Evolutionary conservation across 306 rosid species (phyloP).

Genomic region (Notholithocarpus densiflorus): DNA sequence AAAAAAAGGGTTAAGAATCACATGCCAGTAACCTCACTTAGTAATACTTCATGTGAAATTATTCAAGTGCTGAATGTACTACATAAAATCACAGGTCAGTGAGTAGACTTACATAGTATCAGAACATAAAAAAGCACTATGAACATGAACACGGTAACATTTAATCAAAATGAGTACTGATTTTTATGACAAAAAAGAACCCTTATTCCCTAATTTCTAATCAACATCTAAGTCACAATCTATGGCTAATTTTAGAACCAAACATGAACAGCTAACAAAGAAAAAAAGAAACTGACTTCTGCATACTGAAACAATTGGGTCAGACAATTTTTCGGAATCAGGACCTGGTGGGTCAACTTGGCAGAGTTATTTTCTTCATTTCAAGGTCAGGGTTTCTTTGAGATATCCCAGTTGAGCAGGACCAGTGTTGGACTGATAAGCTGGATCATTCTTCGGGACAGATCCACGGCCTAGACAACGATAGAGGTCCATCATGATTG

Average conservation of each 20-base stretch:
- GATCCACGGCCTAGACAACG: slow-evolving; percentile 11
- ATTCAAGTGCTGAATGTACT: no score
- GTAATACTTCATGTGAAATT: no score
- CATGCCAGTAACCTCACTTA: no score
- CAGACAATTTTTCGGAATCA: neutral
- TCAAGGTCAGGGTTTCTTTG: slow-evolving; percentile 18
- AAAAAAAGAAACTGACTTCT: neutral
- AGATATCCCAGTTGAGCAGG: slow-evolving; percentile 22
- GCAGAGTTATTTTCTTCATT: slow-evolving; percentile 10
- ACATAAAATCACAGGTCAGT: no score
- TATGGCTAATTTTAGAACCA: slow-evolving; percentile 16
- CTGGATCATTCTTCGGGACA: neutral
- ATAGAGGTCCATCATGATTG: slow-evolving; percentile 45
- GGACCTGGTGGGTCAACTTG: slow-evolving; percentile 39
- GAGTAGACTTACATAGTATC: no score
- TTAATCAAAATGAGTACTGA: slow-evolving; percentile 28
- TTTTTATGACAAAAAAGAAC: slow-evolving; percentile 31
- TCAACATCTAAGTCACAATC: slow-evolving; percentile 33
- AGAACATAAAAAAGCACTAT: neutral
- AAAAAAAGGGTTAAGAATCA: no score
- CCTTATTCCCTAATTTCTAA: slow-evolving; percentile 45
- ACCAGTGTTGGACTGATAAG: neutral
- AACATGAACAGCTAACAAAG: neutral
- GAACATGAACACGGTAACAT: neutral
- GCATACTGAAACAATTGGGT: slow-evolving; percentile 23